A percentile compares a stretch with the other conserved stretches of the same genome.
Evolutionary conservation across 192 early-diverging fungal species (phyloP).

Genomic region (Dissophora ornata): DNA sequence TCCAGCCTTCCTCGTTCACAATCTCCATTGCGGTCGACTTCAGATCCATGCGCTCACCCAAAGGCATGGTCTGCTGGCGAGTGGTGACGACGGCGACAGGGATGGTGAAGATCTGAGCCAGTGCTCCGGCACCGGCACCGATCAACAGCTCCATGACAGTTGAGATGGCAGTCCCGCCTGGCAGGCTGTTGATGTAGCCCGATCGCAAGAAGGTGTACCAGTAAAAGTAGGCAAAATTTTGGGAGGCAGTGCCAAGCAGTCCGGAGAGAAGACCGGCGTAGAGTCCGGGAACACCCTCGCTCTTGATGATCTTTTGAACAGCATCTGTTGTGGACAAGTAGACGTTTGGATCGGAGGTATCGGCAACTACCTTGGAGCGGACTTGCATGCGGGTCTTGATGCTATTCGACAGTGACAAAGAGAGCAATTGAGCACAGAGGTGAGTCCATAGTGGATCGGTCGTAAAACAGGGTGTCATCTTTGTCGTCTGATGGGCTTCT

Average conservation of each 20-base stretch:
- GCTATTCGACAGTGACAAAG: slow-evolving; percentile 49
- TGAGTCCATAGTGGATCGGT: too few species aligned
- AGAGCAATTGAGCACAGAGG: not conserved
- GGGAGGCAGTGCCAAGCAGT: slow-evolving; percentile 79
- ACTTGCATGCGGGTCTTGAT: slow-evolving; percentile 98
- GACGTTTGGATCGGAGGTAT: slow-evolving; percentile 33
- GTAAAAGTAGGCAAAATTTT: slow-evolving; percentile 90
- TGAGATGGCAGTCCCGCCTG: slow-evolving; percentile 68
- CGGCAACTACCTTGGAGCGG: slow-evolving; percentile 73
- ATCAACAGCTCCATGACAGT: slow-evolving; percentile 88
- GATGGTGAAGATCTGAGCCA: slow-evolving; percentile 89
- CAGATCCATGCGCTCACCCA: slow-evolving; percentile 73
- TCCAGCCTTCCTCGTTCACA: slow-evolving; percentile 79
- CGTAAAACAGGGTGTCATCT: too few species aligned
- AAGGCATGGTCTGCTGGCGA: slow-evolving; percentile 87
- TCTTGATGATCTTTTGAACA: slow-evolving; percentile 81
- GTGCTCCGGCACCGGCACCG: slow-evolving; percentile 90
- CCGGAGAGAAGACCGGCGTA: slow-evolving; percentile 90
- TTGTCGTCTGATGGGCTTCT: too few species aligned
- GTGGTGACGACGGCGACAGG: slow-evolving; percentile 96
- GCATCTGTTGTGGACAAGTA: slow-evolving; percentile 76
- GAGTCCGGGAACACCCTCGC: slow-evolving; percentile 87
- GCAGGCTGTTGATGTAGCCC: slow-evolving; percentile 60
- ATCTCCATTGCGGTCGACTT: slow-evolving; percentile 75
- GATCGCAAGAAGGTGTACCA: slow-evolving; percentile 81